phyloP scores from a whole-genome alignment of 495 filamentous ascomycete species.

The Hypoxylon cercidicola region DNA sequence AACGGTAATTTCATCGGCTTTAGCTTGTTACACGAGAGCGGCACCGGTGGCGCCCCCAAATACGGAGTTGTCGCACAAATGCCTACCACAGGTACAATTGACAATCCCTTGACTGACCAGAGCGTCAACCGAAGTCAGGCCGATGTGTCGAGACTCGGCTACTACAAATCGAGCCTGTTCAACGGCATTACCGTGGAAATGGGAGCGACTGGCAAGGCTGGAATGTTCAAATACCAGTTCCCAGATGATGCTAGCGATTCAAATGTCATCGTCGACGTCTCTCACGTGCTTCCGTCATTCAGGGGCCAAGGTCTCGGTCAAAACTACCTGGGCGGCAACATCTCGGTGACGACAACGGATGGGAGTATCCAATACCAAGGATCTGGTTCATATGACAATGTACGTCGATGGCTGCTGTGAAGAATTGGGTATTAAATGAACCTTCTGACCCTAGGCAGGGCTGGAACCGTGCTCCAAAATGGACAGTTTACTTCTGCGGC shows the following conservation, averaged over 20 bases:
- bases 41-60: constrained; percentile 79
- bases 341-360: constrained; percentile 55
- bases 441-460: constrained; percentile 27
- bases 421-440: constrained; percentile 3
- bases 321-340: constrained; percentile 71
- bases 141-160: constrained; percentile 69
- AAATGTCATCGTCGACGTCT: constrained; percentile 74
- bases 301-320: constrained; percentile 69
- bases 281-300: constrained; percentile 73
- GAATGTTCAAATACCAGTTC: constrained; percentile 72
- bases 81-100: constrained; percentile 62
- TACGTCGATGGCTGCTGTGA: constrained; percentile 45
- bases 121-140: constrained; percentile 60
- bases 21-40: constrained; percentile 78
- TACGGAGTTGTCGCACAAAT: constrained; percentile 78
- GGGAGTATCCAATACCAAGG: constrained; percentile 67
- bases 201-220: constrained; percentile 69
- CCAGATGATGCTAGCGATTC: constrained; percentile 51
- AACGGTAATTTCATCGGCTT: constrained; percentile 72
- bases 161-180: constrained; percentile 67
- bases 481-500: constrained; percentile 78
- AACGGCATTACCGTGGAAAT: constrained; percentile 69
- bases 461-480: constrained; percentile 64
- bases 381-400: constrained; percentile 72
- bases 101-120: constrained; percentile 69